phyloP scores from a whole-genome alignment of 345 rosid genomes.

The Ceriops zippeliana region DNA sequence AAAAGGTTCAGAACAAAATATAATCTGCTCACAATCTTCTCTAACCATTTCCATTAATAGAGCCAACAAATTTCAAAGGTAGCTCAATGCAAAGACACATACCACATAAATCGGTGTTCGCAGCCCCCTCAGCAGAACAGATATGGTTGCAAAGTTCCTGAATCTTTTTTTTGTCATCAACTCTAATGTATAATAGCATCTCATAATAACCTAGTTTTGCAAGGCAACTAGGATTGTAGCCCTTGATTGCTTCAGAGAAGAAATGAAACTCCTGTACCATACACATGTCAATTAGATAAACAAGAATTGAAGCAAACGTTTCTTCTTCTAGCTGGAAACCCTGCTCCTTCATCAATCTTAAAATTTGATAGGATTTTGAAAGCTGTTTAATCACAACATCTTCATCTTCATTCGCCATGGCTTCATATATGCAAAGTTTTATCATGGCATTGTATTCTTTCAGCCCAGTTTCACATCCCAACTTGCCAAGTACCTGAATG shows the following conservation, averaged over 20 bases:
- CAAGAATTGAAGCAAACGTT: conserved; percentile 62
- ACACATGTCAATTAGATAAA: conserved; percentile 56
- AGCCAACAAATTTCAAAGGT: background rate
- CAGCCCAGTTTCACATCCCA: conserved; percentile 61
- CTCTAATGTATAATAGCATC: conserved; percentile 64
- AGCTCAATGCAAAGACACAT: conserved; percentile 4
- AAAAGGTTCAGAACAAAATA: background rate
- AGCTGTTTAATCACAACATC: conserved; percentile 43
- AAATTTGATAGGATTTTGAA: conserved; percentile 38
- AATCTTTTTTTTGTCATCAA: conserved; percentile 49
- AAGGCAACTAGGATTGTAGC: conserved; percentile 29
- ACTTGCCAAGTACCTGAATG: conserved; percentile 38
- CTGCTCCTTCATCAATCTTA: conserved; percentile 57
- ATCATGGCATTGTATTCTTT: conserved; percentile 63
- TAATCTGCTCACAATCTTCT: no score
- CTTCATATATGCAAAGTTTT: conserved; percentile 45
- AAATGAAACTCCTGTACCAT: conserved; percentile 60
- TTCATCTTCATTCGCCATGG: conserved; percentile 41
- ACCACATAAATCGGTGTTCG: conserved; percentile 46
- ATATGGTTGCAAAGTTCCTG: conserved; percentile 44
- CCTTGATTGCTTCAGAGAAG: conserved; percentile 37
- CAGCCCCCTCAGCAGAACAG: conserved; percentile 23
- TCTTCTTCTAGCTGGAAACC: conserved; percentile 60
- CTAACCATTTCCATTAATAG: no score
- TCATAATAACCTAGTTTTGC: conserved; percentile 75